Percentiles rank a stretch among this genome's conserved stretches.
phyloP scores from a whole-genome alignment of 2,329 filamentous ascomycete genomes.

The Sarocladium brachiariae region DNA sequence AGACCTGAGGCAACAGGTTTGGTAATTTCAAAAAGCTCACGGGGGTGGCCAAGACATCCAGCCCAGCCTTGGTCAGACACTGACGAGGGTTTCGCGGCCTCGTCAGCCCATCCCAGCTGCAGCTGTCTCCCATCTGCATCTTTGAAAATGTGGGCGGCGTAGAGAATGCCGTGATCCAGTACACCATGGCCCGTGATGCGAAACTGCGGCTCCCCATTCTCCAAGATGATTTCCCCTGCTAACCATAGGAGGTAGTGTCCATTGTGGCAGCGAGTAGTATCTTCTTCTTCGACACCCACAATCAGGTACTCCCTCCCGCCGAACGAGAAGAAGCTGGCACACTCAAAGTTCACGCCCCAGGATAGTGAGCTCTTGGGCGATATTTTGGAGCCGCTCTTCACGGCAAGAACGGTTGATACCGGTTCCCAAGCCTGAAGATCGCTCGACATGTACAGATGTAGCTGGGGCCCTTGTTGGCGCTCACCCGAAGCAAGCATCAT shows the following conservation, averaged over 20 bases:
- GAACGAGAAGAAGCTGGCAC: conserved; percentile 14
- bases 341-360: conserved; percentile 16
- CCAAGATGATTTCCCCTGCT: conserved; percentile 7
- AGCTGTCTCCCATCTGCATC: conserved; percentile 13
- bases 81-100: conserved; percentile 12
- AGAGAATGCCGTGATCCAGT: conserved; percentile 17
- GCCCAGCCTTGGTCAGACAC: conserved; percentile 14
- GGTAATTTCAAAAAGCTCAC: conserved; percentile 12
- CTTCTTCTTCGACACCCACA: conserved; percentile 14
- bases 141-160: conserved; percentile 18
- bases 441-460: conserved; percentile 17
- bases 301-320: conserved; percentile 13
- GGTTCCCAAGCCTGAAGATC: conserved; percentile 16
- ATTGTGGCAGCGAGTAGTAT: conserved; percentile 12
- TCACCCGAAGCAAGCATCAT: conserved; percentile 32
- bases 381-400: conserved; percentile 9
- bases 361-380: conserved; percentile 1
- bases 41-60: conserved; percentile 14
- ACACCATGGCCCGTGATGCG: conserved; percentile 10
- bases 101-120: conserved; percentile 16
- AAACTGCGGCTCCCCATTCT: conserved; percentile 10
- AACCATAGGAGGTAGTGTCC: conserved; percentile 14
- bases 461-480: conserved; percentile 15
- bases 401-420: conserved; percentile 13
- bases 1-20: not conserved